Evolutionary conservation across 768 basidiomycete species (phyloP).

Genomic region (Amanita subjunquillea): DNA sequence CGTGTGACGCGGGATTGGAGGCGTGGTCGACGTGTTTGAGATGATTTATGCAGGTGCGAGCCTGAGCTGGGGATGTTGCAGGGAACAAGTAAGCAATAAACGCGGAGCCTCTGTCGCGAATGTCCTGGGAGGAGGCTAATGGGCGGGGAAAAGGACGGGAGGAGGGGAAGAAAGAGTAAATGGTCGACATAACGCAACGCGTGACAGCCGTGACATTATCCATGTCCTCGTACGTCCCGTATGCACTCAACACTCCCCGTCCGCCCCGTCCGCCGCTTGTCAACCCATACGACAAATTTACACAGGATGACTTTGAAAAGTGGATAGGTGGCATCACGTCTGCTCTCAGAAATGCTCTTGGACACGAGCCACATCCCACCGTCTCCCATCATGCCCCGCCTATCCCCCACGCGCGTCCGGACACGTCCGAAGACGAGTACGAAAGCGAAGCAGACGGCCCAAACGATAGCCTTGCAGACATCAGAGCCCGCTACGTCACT

Average conservation of each 20-base stretch:
- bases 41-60: constrained; percentile 37
- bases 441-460: constrained; percentile 22
- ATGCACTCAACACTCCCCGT: constrained; percentile 10
- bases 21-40: constrained; percentile 49
- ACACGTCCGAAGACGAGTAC: constrained; percentile 12
- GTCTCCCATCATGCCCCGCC: too few relatives aligned
- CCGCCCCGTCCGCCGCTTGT: constrained; percentile 38
- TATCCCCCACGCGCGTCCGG: constrained; percentile 10
- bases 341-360: constrained; percentile 47
- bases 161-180: constrained; percentile 33
- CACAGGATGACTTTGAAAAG: constrained; percentile 56
- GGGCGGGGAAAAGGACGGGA: constrained; percentile 34
- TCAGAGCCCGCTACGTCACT: constrained; percentile 32
- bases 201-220: constrained; percentile 54
- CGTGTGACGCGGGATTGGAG: constrained; percentile 51
- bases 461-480: constrained; percentile 49
- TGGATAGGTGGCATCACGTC: constrained; percentile 59
- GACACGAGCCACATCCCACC: constrained; percentile 26
- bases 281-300: constrained; percentile 70
- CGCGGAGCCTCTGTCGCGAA: constrained; percentile 63
- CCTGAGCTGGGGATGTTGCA: constrained; percentile 43
- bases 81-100: constrained; percentile 59
- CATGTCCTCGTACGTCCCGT: constrained; percentile 6
- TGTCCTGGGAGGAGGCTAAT: constrained; percentile 56
- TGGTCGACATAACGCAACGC: constrained; percentile 45